Percentiles rank a stretch among this genome's conserved stretches.
Conservation (phyloP, 768 basidiomycete genomes). For the Lactarius evosmus region DNA sequence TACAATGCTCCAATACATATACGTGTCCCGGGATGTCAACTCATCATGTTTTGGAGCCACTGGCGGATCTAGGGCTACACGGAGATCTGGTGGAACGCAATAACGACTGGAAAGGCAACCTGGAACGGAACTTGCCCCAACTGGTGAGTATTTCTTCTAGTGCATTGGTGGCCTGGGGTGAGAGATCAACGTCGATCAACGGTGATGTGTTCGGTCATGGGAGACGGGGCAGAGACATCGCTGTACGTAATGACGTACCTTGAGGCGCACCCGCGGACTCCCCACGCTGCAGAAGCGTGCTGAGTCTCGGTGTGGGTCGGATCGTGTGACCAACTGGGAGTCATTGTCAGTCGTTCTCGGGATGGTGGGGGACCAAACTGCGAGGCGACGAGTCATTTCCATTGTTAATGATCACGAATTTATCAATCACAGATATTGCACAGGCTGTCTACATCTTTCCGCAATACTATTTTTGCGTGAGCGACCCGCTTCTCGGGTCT, state of each 20-base stretch:
- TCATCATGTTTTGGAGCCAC: background rate
- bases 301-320: too few species aligned
- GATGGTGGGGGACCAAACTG: too few species aligned
- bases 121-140: background rate
- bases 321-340: too few species aligned
- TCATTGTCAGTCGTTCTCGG: too few species aligned
- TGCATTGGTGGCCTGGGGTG: background rate
- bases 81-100: background rate
- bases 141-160: background rate
- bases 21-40: background rate
- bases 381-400: too few species aligned
- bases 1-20: background rate
- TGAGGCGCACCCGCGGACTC: too few species aligned
- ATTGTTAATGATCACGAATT: background rate
- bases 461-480: too few species aligned
- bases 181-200: background rate
- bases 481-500: too few species aligned
- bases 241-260: background rate
- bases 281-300: too few species aligned
- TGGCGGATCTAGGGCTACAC: background rate
- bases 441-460: too few species aligned
- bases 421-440: background rate
- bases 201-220: background rate
- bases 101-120: background rate
- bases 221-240: background rate